Evolutionary conservation across 306 rosid species (phyloP).

Genomic region (Cicer arietinum): DNA sequence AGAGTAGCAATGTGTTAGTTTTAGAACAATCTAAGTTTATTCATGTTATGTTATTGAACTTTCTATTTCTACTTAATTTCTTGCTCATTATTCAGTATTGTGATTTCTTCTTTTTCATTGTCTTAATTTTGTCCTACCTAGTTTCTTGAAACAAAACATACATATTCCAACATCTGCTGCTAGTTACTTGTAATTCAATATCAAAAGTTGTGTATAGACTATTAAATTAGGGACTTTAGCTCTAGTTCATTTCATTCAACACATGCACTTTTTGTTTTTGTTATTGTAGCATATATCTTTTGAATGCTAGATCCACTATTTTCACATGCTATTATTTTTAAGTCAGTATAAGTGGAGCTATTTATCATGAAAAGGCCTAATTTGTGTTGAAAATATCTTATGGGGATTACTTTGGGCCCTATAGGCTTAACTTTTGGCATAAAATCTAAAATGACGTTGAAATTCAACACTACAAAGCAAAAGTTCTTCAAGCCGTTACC

Average conservation of each 20-base stretch:
- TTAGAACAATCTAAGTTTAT: constrained; percentile 43
- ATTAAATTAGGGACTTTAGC: not conserved
- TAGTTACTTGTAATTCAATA: not conserved
- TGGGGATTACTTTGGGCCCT: constrained; percentile 37
- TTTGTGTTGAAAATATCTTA: constrained; percentile 1
- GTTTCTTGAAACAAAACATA: not conserved
- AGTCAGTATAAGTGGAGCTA: constrained; percentile 35
- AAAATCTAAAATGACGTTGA: constrained; percentile 36
- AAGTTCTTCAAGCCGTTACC: constrained; percentile 46
- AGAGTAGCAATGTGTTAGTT: constrained; percentile 43
- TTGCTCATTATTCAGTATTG: constrained; percentile 10
- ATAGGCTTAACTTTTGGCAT: constrained; percentile 38
- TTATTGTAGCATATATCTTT: not conserved
- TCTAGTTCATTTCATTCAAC: not conserved
- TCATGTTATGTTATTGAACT: constrained; percentile 37
- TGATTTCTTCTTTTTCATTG: not conserved
- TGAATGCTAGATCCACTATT: not conserved
- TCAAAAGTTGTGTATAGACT: not conserved
- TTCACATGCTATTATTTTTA: constrained; percentile 3
- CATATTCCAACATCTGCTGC: too few species aligned
- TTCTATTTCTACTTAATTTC: constrained; percentile 30
- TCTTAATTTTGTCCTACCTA: not conserved
- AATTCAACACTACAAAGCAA: constrained; percentile 40
- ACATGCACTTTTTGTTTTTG: not conserved
- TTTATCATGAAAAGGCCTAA: constrained; percentile 33